Conservation (phyloP, 257 asterid species). For the Nicotiana noctiflora region DNA sequence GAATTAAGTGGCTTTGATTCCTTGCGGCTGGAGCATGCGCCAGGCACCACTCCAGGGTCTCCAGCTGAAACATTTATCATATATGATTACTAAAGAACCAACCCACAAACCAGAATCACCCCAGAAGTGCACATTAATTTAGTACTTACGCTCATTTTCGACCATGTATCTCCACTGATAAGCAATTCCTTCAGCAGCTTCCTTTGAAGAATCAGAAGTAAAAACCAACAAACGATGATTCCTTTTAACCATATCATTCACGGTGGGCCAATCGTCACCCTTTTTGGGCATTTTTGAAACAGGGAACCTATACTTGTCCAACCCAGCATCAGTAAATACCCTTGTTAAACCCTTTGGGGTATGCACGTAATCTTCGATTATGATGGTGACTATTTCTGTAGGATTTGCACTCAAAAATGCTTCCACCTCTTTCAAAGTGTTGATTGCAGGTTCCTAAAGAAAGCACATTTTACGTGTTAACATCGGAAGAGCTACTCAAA, state of each 20-base stretch:
- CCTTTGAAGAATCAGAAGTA: conserved; percentile 92
- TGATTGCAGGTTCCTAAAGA: conserved; percentile 63
- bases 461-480: conserved; percentile 8
- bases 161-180: conserved; percentile 97
- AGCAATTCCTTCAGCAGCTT: conserved; percentile 80
- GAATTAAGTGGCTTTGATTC: conserved; percentile 87
- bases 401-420: conserved; percentile 81
- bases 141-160: conserved; percentile 77
- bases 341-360: conserved; percentile 74
- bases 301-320: conserved; percentile 88
- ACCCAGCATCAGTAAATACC: conserved; percentile 72
- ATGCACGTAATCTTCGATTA: conserved; percentile 92
- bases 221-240: conserved; percentile 78
- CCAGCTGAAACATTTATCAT: conserved; percentile 62
- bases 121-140: neutral
- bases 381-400: conserved; percentile 75
- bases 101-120: conserved; percentile 17
- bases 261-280: conserved; percentile 86
- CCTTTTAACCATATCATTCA: conserved; percentile 57
- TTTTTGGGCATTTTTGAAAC: conserved; percentile 84
- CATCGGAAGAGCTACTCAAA: conserved; percentile 18
- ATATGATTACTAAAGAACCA: conserved; percentile 16
- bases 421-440: conserved; percentile 83
- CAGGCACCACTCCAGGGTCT: conserved; percentile 73
- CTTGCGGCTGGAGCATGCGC: conserved; percentile 79